phyloP scores from a whole-genome alignment of 208 protist genomes.

The Wallacemonas sp. region DNA sequence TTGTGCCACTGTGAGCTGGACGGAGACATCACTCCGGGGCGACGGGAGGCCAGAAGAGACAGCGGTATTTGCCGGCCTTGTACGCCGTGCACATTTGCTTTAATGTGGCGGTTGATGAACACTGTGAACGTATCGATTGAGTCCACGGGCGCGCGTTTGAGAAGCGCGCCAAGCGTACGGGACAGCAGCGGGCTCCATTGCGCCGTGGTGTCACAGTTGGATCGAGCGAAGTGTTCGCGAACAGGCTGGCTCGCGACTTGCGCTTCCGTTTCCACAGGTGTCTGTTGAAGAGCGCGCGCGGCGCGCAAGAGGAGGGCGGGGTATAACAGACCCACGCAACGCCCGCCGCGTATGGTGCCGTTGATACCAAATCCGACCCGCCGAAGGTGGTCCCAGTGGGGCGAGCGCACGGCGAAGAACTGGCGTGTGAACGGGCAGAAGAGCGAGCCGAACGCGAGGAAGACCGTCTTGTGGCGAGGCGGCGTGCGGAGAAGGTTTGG shows the following conservation, averaged over 20 bases:
- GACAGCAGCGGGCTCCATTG: constrained; percentile 32
- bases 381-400: constrained; percentile 47
- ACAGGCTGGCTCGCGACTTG: not conserved
- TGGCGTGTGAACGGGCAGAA: constrained; percentile 64
- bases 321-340: constrained; percentile 20
- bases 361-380: constrained; percentile 42
- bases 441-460: constrained; percentile 24
- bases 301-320: constrained; percentile 18
- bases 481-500: not conserved
- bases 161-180: constrained; percentile 30
- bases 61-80: not conserved
- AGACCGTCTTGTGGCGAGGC: not conserved
- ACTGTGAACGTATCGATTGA: constrained; percentile 8
- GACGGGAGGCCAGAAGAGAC: not conserved
- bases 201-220: constrained; percentile 1
- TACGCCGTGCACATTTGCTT: not conserved
- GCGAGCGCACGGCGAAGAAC: constrained; percentile 40
- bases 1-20: too few species aligned
- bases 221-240: not conserved
- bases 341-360: constrained; percentile 16
- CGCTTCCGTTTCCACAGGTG: not conserved
- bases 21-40: too few species aligned
- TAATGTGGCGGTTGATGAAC: not conserved
- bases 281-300: constrained; percentile 21
- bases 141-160: constrained; percentile 22